A percentile compares a stretch with the other conserved stretches of the same genome.
phyloP scores from a whole-genome alignment of 345 rosid genomes.

The Conringia planisiliqua region DNA sequence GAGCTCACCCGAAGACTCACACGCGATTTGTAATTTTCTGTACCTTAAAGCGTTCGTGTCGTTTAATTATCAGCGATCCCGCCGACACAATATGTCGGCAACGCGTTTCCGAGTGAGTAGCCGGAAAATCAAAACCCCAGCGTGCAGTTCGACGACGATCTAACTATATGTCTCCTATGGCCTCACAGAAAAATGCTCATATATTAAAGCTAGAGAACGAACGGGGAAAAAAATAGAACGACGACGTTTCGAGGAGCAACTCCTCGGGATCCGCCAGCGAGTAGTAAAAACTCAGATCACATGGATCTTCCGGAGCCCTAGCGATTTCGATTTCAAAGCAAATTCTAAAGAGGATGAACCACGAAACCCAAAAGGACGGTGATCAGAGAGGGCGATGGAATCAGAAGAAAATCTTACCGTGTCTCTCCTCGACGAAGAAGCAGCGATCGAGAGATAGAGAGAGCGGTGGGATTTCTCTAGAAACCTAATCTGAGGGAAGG shows the following conservation, averaged over 20 bases:
- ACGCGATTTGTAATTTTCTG: neutral
- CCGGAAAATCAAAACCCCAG: conserved; percentile 3
- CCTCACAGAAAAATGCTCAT: neutral
- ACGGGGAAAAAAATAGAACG: neutral
- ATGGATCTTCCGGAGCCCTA: conserved; percentile 18
- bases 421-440: conserved; percentile 1
- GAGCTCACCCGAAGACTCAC: conserved; percentile 1
- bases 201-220: neutral
- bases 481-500: neutral
- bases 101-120: conserved; percentile 10
- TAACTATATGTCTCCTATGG: neutral
- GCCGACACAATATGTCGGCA: conserved; percentile 18
- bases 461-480: neutral
- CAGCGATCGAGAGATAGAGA: neutral
- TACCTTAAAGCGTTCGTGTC: neutral
- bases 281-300: conserved; percentile 27
- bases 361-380: conserved; percentile 4
- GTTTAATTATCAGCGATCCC: neutral
- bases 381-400: neutral
- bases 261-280: conserved; percentile 24
- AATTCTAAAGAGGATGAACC: neutral
- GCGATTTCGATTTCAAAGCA: neutral
- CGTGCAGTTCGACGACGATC: conserved; percentile 14
- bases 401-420: conserved; percentile 18
- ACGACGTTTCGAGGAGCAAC: conserved; percentile 20